These are phyloP conservation scores for Naganishia onofrii DNA, from an alignment of 768 basidiomycete species.

Conservation along the genomic window DNA sequence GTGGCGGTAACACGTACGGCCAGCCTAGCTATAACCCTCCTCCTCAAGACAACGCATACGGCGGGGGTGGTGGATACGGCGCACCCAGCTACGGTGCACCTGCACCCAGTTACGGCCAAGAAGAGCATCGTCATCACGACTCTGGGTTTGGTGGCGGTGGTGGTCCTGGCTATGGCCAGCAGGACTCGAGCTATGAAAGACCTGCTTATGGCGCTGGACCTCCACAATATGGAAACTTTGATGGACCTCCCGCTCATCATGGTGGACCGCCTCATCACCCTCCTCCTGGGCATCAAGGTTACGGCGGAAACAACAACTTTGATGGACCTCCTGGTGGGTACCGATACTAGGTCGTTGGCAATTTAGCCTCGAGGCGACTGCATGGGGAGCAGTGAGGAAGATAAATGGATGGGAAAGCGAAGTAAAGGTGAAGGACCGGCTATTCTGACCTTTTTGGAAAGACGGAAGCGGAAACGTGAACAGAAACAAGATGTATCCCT, in stretches of 20 bases:
- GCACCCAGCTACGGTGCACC: conserved; percentile 24
- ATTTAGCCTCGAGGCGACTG: neutral
- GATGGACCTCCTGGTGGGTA: conserved; percentile 12
- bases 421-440: too few relatives aligned
- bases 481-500: too few relatives aligned
- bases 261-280: conserved; percentile 19
- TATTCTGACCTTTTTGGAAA: too few relatives aligned
- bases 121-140: neutral
- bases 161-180: neutral
- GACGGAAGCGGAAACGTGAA: too few relatives aligned
- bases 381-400: neutral
- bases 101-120: neutral
- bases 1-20: conserved; percentile 9
- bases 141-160: conserved; percentile 5
- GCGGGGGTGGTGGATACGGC: neutral
- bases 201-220: conserved; percentile 13
- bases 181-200: conserved; percentile 2
- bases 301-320: conserved; percentile 19
- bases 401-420: too few relatives aligned
- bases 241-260: conserved; percentile 23
- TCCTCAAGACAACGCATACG: conserved; percentile 23
- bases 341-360: neutral
- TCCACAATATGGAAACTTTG: conserved; percentile 8
- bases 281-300: conserved; percentile 11
- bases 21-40: conserved; percentile 19